Base-by-base conservation (phyloP, 73 alveolate genomes). In the Stentor coeruleus region DNA sequence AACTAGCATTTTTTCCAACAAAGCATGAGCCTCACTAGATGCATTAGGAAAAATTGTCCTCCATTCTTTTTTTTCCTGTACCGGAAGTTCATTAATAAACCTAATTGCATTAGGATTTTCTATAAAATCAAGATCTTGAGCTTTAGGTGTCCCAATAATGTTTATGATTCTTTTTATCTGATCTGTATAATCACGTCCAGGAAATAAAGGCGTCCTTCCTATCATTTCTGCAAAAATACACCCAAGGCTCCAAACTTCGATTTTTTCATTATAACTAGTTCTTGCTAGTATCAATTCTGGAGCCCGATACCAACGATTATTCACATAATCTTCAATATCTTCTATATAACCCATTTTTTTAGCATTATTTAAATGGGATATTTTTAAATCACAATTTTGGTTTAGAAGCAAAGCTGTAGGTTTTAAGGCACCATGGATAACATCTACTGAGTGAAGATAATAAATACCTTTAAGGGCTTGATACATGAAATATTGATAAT, bases 381-480 rank as follows among this genome's bases (percentile, higher is more conserved):
- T 83, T 59, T 83, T 83, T 40, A 83, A 72, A 72, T 72, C 88
- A 37, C 88, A 83, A 66, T 82, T 83, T n/a, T 59, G 38, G 40
- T 83, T 83, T 35, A 83, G 38, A 39, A 83, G 37, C 31, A 83
- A 14, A 83, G 72, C 74, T 39, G 84, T 26, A 28, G 88, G 88
- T 83, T 66, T 83, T 39, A 87, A 59, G 86, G 82, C 88, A 88
- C 96, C 37, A 82, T 91, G 97, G 40, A 91, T 40, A 3, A 91
- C 90, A 0, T 91, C 94, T 30, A 96, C 97, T 40, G 95, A 84
- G 85, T 92, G 97, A 58, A 92, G 74, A 81, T 90, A 90, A 60
- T 86, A 86, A 33, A 92, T 79, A 38, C 97, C 97, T 87, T 96
- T 84, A 59, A 91, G 84, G 11, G 90, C 82, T 83, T 91, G 86